Base-by-base conservation (phyloP, 2,329 filamentous ascomycete genomes). In the Aspergillus phoenicis region DNA sequence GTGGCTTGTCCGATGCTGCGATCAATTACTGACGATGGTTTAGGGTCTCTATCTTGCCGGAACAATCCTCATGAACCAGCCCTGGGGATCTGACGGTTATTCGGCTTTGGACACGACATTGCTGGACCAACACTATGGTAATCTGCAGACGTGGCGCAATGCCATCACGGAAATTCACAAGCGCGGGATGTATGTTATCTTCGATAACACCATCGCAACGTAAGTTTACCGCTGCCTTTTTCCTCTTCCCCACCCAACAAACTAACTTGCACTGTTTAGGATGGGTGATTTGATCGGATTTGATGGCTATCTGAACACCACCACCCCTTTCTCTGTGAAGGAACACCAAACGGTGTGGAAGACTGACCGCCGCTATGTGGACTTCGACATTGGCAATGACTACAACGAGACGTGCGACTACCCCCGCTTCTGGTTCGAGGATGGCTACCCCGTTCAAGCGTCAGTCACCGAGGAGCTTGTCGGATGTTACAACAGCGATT, bases 141-240 rank as follows among this genome's bases (percentile, higher is more conserved):
- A 80, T 51, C 82, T 89, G 57, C 71, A 81, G n/a, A 75, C 79
- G 58, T 88, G 85, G 84, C 81, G 85, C 63, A 71, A 76, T 47
- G 81, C 82, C 3, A 83, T 88, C 58, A 76, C 81, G 10, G 85
- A 84, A 52, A 85, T 88, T 17, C 87, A 89, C 67, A 71, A 73
- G 1, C 79, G 83, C 28, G 83, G 80, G 59, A 88, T 89, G 85
- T 88, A 87, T 73, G 84, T 88, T 39, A 77, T 89, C 28, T 71
- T 89, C 61, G 87, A 89, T 70, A 88, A 88, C 67, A 89, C 87
- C 1, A 81, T 88, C 70, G 81, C 84, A 38, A 89, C 86, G 77
- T 81, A 73, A 76, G 79, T 73, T 10, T 15, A 7, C 15, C 24
- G 22, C 45, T 10, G 11, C 45, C 45, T 24, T 22, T 8, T 28